Evolutionary conservation across 2,329 filamentous ascomycete genomes (phyloP), one percentile per base, ranked within the genome.

Genomic region (Colletotrichum chrysophilum): DNA sequence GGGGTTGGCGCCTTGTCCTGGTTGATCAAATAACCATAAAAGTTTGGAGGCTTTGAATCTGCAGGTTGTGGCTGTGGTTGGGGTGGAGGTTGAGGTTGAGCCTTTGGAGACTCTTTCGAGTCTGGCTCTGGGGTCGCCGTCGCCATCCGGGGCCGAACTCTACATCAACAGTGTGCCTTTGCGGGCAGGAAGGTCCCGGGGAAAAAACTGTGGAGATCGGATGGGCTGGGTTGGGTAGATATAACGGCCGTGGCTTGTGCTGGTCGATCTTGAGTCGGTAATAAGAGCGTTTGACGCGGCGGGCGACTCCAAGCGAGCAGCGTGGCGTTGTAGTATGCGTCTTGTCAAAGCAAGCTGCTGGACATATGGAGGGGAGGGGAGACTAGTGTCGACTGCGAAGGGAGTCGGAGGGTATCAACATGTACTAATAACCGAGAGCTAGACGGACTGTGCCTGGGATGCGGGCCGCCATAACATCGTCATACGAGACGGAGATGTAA

Each of bases 21-120:
- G 78, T 92, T 89, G 80, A 94, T 94, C 80, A 96, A 88, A 82
- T 93, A 93, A 65, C 91, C 91, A 85, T 94, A 95, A 36, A 43
- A 77, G 9, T 32, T 66, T n/a, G 68, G 38, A 34, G 73, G 16
- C 24, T 68, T 69, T 12, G 60, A 48, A 18, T 61, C 64, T 7
- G 76, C 38, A 56, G 73, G 58, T 12, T 61, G 58, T 21, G 58
- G 62, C 69, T 60, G 71, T 55, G 67, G 62, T 71, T 55, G 71
- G 43, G 67, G 66, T 74, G 52, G 61, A 55, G 67, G 66, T 73
- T 60, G 71, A 60, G 58, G 62, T 76, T 60, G 71, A 61, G 67
- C 65, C 34, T 52, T 52, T 52, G 70, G 36, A 21, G 75, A 77
- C 77, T 78, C 77, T 66, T 76, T 76, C 26, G 77, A 78, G 77